Evolutionary conservation across 169 alveolate species (phyloP), one percentile per base, ranked within the genome.

Genomic region (Cryptosporidium ryanae): DNA sequence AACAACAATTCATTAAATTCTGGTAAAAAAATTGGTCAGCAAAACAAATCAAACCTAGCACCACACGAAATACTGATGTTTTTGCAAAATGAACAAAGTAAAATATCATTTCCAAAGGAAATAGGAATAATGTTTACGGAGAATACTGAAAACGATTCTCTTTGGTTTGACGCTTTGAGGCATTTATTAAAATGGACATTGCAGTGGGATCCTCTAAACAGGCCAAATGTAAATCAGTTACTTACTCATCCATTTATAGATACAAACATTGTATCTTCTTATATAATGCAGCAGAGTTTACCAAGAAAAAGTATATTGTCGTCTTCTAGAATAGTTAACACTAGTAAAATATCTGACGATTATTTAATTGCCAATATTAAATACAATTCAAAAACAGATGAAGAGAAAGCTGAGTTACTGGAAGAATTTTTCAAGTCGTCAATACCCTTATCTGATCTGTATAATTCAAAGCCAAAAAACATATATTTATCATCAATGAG

Each of bases 201-300:
- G 7, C 87, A 76, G 8, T 76, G 87, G 87, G 87, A 76, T 61
- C 87, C 87, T n/a, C 18, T 55, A n/a, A 76, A 76, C n/a, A 76
- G 87, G 32, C 87, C 87, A 17, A 76, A 76, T 59, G 87, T 76
- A 25, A 76, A 76, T 61, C 87, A 76, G 49, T 63, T 76, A 23
- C 52, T 76, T 21, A 55, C 70, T 23, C 87, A 76, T 25, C 87
- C 87, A 15, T 76, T 76, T 76, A 76, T 76, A 17, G 87, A 76
- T 44, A 59, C 87, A 10, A 18, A 32, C 44, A 76, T 76, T 1
- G 48, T 76, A 38, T 76, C 87, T 6, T 38, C 38, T 57, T 59
- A 55, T 59, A 59, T 76, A 38, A 59, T 43, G 38, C 71, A 59
- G 13, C 61, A 43, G 6, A 18, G 29, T 2, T 57, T 76, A 23